Evolutionary conservation across 495 filamentous ascomycete genomes (phyloP), one percentile per base, ranked within the genome.

Genomic region (Podospora bellae-mahoneyi): DNA sequence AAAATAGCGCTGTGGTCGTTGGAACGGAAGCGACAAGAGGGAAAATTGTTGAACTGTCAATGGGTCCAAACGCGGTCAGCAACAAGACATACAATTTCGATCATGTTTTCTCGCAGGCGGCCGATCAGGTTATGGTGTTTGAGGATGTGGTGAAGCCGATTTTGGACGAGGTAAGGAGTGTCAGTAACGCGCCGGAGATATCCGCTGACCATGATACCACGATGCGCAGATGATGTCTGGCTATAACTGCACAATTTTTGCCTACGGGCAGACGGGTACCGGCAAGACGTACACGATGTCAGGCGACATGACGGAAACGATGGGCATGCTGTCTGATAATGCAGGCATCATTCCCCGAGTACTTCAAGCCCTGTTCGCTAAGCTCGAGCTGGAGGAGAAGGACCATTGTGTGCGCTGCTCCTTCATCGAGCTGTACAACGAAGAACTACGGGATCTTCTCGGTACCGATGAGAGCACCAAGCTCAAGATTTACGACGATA

Each of bases 261-360:
- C 95, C 60, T 99, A 99, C 76, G 95, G 95, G 9, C 95, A 99
- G 73, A 99, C 95, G 0, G 95, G 95, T 30, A 99, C 95, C 0
- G 95, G 95, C 64, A 99, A 99, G 79, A 99, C 95, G 34, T 99
- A 99, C 77, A 99, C 95, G 3, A 99, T 99, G 95, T 96, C 96
- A 3, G 95, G 95, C 44, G 94, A 99, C 74, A 97, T 99, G 90
- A 90, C 84, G 10, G 90, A 95, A 69, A 92, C 89, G 1, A 81
- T 93, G 59, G 92, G 92, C 3, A 86, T 96, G 60, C 83, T 97
- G 19, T 92, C 94, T 3, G 95, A 97, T 66, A 89, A 89, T 30
- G 95, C 95, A 16, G 95, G 95, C 62, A 97, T 99, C 67, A 94
- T 98, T 67, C 95, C 95, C 2, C 88, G 95, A 26, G 92, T 90